These are phyloP conservation scores for Thermothelomyces thermophilus DNA, from an alignment of 2,329 filamentous ascomycete genomes.

Conservation along the genomic window DNA sequence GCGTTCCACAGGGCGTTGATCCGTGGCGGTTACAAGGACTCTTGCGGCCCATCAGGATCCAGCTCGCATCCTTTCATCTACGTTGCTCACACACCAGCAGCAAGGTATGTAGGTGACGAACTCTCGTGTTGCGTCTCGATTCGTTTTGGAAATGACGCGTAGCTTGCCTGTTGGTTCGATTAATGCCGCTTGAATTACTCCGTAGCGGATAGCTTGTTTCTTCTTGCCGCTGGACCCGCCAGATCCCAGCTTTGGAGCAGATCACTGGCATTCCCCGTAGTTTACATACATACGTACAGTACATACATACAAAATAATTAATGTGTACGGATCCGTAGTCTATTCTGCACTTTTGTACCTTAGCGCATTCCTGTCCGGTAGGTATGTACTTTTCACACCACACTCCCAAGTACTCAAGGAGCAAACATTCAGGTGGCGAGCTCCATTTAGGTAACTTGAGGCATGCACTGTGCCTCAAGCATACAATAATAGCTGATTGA, in stretches of 20 bases:
- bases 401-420: no score
- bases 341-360: no score
- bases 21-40: conserved; percentile 2
- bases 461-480: no score
- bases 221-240: neutral
- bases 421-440: no score
- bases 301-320: no score
- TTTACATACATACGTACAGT: no score
- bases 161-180: neutral
- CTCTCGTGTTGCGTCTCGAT: conserved; percentile 7
- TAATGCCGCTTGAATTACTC: neutral
- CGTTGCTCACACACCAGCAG: neutral
- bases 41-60: conserved; percentile 3
- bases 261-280: no score
- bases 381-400: no score
- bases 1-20: neutral
- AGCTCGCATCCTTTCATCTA: neutral
- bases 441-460: no score
- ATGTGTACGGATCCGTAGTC: no score
- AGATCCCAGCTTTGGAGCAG: neutral
- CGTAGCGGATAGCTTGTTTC: neutral
- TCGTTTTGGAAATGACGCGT: neutral
- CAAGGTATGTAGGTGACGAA: neutral
- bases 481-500: no score
- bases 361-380: no score